These are phyloP conservation scores for Calocybe indica DNA, from an alignment of 768 basidiomycete genomes.

Conservation along the genomic window DNA sequence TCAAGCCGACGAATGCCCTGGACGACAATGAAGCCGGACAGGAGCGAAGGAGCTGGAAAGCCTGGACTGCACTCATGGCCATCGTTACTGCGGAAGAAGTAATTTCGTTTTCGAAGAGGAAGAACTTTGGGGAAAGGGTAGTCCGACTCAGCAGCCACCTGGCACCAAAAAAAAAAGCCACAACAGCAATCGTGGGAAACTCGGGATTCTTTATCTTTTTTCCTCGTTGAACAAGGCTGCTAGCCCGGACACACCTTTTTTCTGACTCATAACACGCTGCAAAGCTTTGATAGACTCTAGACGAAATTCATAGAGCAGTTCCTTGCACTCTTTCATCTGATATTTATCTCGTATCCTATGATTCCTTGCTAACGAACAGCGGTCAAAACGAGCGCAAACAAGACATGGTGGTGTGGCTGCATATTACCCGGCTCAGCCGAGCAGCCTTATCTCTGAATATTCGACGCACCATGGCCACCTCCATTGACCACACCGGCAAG, in stretches of 20 bases:
- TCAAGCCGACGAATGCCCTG: slow-evolving; percentile 35
- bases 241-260: too few relatives aligned
- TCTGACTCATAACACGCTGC: too few relatives aligned
- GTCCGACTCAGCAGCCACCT: too few relatives aligned
- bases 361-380: slow-evolving; percentile 6
- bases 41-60: slow-evolving; percentile 50
- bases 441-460: slow-evolving; percentile 29
- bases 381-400: neutral
- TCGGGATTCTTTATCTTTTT: too few relatives aligned
- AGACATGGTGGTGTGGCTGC: slow-evolving; percentile 7
- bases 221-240: too few relatives aligned
- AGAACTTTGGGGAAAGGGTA: too few relatives aligned
- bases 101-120: neutral
- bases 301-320: neutral
- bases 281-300: too few relatives aligned
- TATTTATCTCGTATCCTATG: neutral
- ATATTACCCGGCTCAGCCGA: slow-evolving; percentile 9
- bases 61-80: slow-evolving; percentile 47
- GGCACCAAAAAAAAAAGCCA: too few relatives aligned
- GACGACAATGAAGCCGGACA: slow-evolving; percentile 53
- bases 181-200: too few relatives aligned
- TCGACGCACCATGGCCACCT: slow-evolving; percentile 31
- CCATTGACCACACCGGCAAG: slow-evolving; percentile 24
- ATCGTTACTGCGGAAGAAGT: slow-evolving; percentile 11
- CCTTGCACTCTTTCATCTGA: slow-evolving; percentile 2